Base-by-base conservation (phyloP, 2,329 filamentous ascomycete species). In the Trichoderma sp. region DNA sequence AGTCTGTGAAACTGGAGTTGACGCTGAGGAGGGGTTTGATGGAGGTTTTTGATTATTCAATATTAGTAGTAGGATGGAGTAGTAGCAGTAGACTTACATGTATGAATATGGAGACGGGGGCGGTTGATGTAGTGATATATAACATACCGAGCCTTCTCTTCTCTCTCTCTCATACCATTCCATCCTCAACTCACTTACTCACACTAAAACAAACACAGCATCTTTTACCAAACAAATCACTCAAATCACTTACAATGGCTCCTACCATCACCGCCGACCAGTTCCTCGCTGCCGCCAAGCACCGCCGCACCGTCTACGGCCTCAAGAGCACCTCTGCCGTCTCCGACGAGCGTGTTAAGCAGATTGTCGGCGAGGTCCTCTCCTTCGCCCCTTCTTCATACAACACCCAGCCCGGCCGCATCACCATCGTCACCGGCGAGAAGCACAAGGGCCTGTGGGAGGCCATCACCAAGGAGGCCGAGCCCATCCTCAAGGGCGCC, bases 391-490 rank as follows among this genome's bases (percentile, higher is more conserved):
- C 95, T 62, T 93, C 91, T 71, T 92, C 92, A 78, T 98, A 98
- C 91, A 98, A 98, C 91, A 93, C 91, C 45, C 95, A 98, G 87
- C 92, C 91, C 79, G 93, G 94, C 78, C 92, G 95, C 76, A 86
- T 93, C 75, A 89, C 97, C 63, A 89, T 98, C 68, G 90, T 98
- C 71, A 88, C 96, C 81, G 92, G 93, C 81, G 90, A 90, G 77
- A 93, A 98, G 84, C 95, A 98, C 87, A 92, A 95, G 80, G 93
- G 93, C 86, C 91, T 97, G 80, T 98, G 95, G 95, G 92, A 94
- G 82, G 87, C 94, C 76, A 88, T 91, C 71, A 85, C 87, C 77
- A 90, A 92, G 21, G 75, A 35, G 14, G 50, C 71, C 21, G 71
- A 67, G 62, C 71, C 62, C 8, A 76, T 81, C 33, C 81, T 85